These are phyloP conservation scores for Chamaenerion angustifolium DNA, from an alignment of 345 rosid genomes.

Conservation along the genomic window DNA sequence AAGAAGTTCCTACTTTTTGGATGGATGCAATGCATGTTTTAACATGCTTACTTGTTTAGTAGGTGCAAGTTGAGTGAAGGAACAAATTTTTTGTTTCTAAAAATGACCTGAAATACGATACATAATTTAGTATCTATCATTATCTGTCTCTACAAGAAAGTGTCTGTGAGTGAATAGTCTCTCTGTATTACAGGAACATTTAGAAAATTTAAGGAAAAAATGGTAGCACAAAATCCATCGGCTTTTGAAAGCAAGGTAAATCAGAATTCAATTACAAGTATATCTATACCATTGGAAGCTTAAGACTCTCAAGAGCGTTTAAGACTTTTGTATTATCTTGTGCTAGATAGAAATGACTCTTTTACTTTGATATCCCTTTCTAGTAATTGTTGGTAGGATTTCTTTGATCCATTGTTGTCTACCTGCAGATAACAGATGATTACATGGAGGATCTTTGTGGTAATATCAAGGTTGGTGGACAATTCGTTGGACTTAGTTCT, in stretches of 20 bases:
- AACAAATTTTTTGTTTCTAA: too few species aligned
- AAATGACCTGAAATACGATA: too few species aligned
- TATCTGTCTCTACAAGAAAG: too few species aligned
- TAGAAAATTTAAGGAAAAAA: conserved; percentile 67
- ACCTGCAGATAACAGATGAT: conserved; percentile 39
- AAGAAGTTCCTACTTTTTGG: neutral
- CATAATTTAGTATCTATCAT: too few species aligned
- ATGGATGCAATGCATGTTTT: neutral
- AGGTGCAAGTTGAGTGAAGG: too few species aligned
- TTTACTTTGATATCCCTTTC: neutral
- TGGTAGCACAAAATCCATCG: conserved; percentile 48
- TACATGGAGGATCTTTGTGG: conserved; percentile 66
- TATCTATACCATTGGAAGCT: neutral
- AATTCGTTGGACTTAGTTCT: neutral
- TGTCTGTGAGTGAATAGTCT: neutral
- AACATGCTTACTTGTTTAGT: too few species aligned
- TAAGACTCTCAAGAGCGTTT: too few species aligned
- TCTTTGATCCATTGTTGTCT: neutral
- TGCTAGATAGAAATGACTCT: neutral
- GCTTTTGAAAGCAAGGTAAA: conserved; percentile 52
- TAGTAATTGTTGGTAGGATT: neutral
- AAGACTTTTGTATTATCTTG: too few species aligned
- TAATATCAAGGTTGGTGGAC: conserved; percentile 48
- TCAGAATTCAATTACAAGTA: neutral
- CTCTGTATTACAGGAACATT: conserved; percentile 40